Percentiles rank a stretch among this genome's conserved stretches.
phyloP scores from a whole-genome alignment of 1,284 basidiomycete species.

The Rhodotorula sp. region DNA sequence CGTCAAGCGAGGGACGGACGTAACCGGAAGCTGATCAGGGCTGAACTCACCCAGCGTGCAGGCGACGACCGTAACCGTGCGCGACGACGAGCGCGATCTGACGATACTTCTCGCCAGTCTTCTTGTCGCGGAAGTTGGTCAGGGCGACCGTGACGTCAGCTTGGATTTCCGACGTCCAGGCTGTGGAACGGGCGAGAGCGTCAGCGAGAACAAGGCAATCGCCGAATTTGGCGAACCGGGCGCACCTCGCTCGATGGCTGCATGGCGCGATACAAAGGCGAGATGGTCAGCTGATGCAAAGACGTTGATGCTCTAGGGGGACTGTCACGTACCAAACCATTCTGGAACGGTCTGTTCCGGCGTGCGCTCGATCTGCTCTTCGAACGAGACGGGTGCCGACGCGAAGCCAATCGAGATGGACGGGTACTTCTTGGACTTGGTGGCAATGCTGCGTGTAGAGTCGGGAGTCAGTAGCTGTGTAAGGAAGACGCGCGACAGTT shows the following conservation, averaged over 20 bases:
- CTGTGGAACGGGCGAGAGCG: not conserved
- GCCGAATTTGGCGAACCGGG: not conserved
- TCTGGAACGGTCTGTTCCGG: slow-evolving; percentile 34
- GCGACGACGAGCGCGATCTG: slow-evolving; percentile 45
- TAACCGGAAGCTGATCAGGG: not conserved
- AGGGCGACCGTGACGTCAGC: slow-evolving; percentile 43
- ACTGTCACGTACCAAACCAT: slow-evolving; percentile 44
- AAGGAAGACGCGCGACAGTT: no score
- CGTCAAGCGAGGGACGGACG: no score
- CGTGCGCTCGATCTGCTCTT: slow-evolving; percentile 48
- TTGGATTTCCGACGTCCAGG: slow-evolving; percentile 43
- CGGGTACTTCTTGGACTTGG: slow-evolving; percentile 43
- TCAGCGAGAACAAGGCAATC: not conserved
- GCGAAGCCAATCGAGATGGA: slow-evolving; percentile 49
- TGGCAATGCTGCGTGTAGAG: slow-evolving; percentile 31
- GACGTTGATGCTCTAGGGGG: no score
- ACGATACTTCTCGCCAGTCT: slow-evolving; percentile 26
- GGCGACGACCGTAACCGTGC: slow-evolving; percentile 36
- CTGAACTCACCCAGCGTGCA: slow-evolving; percentile 1
- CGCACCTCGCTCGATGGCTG: slow-evolving; percentile 36
- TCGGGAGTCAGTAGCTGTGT: no score
- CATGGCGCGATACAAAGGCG: no score
- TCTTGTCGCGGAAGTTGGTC: slow-evolving; percentile 32
- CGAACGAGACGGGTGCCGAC: slow-evolving; percentile 47
- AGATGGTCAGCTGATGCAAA: not conserved